A percentile compares a stretch with the other conserved stretches of the same genome.
These are phyloP conservation scores for Phlebiopsis flavidoalba DNA, from an alignment of 768 basidiomycete species.

Conservation along the genomic window DNA sequence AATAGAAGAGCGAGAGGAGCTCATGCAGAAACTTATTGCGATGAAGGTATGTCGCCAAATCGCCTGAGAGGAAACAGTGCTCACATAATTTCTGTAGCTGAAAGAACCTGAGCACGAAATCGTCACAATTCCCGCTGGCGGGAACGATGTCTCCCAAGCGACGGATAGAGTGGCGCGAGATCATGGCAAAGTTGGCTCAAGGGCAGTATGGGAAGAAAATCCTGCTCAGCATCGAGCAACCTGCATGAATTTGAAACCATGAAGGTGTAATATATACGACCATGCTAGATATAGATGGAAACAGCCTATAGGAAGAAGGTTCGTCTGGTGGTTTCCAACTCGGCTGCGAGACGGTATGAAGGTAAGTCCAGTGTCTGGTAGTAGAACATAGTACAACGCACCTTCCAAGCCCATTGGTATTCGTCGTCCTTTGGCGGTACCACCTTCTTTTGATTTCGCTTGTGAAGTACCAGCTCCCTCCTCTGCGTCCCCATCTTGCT, in stretches of 20 bases:
- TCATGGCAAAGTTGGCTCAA: conserved; percentile 27
- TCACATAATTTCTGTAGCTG: conserved; percentile 37
- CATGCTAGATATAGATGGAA: not conserved
- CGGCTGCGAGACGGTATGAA: conserved; percentile 44
- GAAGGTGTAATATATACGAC: not conserved
- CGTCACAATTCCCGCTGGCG: conserved; percentile 40
- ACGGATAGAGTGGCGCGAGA: conserved; percentile 27
- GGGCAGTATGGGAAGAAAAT: conserved; percentile 48
- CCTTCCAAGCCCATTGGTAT: conserved; percentile 90
- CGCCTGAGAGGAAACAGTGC: not conserved
- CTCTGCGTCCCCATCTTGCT: conserved; percentile 14
- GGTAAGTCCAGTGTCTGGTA: conserved; percentile 2
- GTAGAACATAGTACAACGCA: conserved; percentile 28
- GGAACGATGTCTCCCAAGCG: conserved; percentile 32
- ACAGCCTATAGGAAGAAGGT: conserved; percentile 78
- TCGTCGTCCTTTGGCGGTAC: conserved; percentile 69
- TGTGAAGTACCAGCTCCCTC: conserved; percentile 18
- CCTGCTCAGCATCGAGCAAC: conserved; percentile 33
- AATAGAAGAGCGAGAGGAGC: conserved; percentile 39
- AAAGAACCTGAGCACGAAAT: conserved; percentile 67
- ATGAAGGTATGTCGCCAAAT: conserved; percentile 40
- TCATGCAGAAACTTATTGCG: conserved; percentile 47
- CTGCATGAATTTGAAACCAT: not conserved
- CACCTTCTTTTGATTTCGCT: conserved; percentile 27
- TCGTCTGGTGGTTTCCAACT: conserved; percentile 83